Evolutionary conservation across 2,329 filamentous ascomycete genomes (phyloP).

Genomic region (Raffaelea ambrosiae): DNA sequence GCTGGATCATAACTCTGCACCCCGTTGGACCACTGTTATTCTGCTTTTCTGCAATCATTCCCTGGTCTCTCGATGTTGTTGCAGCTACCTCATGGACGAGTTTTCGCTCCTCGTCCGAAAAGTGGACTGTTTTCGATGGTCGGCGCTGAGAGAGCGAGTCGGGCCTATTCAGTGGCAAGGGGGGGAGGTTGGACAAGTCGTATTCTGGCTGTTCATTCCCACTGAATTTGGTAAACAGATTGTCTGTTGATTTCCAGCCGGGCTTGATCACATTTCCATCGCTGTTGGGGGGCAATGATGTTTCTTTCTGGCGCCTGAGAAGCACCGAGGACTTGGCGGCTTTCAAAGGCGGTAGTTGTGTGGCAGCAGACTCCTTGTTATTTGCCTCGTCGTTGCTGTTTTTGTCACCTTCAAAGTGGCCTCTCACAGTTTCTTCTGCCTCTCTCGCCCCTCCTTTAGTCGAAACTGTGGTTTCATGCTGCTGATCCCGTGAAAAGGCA

Average conservation of each 20-base stretch:
- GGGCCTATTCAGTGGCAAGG: background rate
- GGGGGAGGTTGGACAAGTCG: background rate
- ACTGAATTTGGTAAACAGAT: slow-evolving; percentile 11
- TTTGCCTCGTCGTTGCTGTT: no score
- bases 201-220: slow-evolving; percentile 1
- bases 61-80: background rate
- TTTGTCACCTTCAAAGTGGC: no score
- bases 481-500: no score
- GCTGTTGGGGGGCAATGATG: background rate
- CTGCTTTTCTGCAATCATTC: background rate
- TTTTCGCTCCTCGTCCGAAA: slow-evolving; percentile 5
- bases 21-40: no score
- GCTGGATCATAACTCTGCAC: background rate
- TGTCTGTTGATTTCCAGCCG: slow-evolving; percentile 12
- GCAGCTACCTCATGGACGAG: background rate
- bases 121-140: slow-evolving; percentile 12
- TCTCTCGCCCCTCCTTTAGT: no score
- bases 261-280: slow-evolving; percentile 6
- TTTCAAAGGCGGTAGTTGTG: background rate
- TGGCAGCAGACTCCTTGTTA: no score
- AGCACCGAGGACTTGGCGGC: slow-evolving; percentile 1
- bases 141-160: slow-evolving; percentile 2
- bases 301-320: background rate
- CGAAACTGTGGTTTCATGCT: background rate
- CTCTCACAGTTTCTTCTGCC: no score